Evolutionary conservation across 164 flowering plant genomes (phyloP), one percentile per base, ranked within the genome.

Genomic region (Echeveria elegans): DNA sequence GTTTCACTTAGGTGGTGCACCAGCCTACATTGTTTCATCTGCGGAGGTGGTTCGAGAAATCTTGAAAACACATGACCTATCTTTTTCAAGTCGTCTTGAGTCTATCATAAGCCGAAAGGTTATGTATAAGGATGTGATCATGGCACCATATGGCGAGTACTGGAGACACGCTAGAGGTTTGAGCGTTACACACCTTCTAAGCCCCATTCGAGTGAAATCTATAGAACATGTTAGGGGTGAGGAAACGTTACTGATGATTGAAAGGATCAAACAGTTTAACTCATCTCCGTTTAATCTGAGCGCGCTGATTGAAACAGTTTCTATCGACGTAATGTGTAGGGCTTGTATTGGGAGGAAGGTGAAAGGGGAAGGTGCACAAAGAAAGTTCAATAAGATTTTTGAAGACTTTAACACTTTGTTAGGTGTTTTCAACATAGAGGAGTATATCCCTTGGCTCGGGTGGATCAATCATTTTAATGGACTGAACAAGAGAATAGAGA

Each of bases 401-500:
- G 30, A 59, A 28, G 63, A 59, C 32, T 59, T 59, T 0, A 32
- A 1, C 34, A 26, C 8, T 14, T 45, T 19, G 24, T 26, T 76
- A 2, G 64, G 30, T 23, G 32, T 37, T 0, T 70, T 70, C 43
- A 50, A 66, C 52, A 52, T 72, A 29, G 31, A 40, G 31, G 79
- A 76, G 52, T 48, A 60, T 1, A 30, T 70, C 21, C 76, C 79
- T 1, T 59, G 4, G 31, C 53, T 76, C 50, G 68, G 72, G 16
- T 72, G 79, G 79, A 38, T 76, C 19, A 75, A 76, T 63, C 10
- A 23, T 65, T 40, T 68, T 6, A 73, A 63, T 10, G 79, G 79
- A 0, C 29, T 64, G 19, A 6, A n/a, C 43, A 34, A 64, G 28
- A 61, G 61, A 24, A 32, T 19, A 65, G 58, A 75, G 62, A 43